phyloP scores from a whole-genome alignment of 2,329 filamentous ascomycete species.

The Pseudogymnoascus sp. region DNA sequence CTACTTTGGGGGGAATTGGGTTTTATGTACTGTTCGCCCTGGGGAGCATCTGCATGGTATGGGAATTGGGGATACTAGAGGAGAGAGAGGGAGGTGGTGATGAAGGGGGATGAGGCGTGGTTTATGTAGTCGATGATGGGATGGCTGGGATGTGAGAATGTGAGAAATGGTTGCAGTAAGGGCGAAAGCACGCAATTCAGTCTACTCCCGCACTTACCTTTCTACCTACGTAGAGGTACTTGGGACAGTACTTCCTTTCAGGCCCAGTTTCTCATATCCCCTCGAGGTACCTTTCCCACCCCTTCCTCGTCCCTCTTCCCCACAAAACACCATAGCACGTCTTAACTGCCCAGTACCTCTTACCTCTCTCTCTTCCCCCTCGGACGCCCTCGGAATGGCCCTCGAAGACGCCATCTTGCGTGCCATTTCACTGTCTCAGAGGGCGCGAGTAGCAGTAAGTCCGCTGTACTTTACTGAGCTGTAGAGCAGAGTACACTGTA shows the following conservation, averaged over 20 bases:
- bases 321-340: slow-evolving; percentile 3
- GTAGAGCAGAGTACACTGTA: background rate
- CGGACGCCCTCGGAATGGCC: slow-evolving; percentile 3
- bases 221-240: background rate
- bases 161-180: background rate
- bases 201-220: background rate
- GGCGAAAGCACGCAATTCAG: background rate
- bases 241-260: background rate
- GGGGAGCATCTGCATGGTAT: background rate
- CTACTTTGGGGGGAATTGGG: background rate
- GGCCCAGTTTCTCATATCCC: background rate
- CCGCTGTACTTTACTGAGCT: slow-evolving; percentile 4
- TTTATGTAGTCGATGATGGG: background rate
- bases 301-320: background rate
- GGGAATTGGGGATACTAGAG: background rate
- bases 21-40: background rate
- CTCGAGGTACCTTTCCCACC: background rate
- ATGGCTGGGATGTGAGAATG: background rate
- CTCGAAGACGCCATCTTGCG: background rate
- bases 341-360: background rate
- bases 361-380: background rate
- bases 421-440: background rate
- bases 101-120: background rate
- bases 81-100: background rate
- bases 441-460: background rate